Evolutionary conservation across 495 filamentous ascomycete species (phyloP).

Genomic region (Podospora fimiseda): DNA sequence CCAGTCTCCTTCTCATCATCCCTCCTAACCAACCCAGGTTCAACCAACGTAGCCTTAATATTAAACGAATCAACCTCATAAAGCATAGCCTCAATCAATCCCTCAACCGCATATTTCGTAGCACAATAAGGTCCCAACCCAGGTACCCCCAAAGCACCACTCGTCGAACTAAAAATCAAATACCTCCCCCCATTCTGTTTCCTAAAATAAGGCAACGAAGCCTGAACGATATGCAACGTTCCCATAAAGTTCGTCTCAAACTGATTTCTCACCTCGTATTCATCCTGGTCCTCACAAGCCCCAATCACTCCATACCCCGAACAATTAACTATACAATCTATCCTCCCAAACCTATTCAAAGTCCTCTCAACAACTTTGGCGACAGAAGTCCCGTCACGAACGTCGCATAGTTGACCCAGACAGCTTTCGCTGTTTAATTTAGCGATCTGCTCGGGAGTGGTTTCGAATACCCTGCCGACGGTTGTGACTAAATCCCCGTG

Average conservation of each 20-base stretch:
- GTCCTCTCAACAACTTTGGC: slow-evolving; percentile 59
- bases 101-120: slow-evolving; percentile 93
- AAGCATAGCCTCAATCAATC: slow-evolving; percentile 88
- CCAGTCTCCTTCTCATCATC: slow-evolving; percentile 53
- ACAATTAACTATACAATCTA: slow-evolving; percentile 90
- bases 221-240: slow-evolving; percentile 84
- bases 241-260: slow-evolving; percentile 98
- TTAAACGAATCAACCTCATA: slow-evolving; percentile 91
- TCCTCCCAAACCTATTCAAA: slow-evolving; percentile 66
- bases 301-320: slow-evolving; percentile 91
- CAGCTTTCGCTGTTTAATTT: slow-evolving; percentile 59
- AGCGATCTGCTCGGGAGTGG: slow-evolving; percentile 64
- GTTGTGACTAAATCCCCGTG: slow-evolving; percentile 83
- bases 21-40: slow-evolving; percentile 78
- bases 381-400: slow-evolving; percentile 75
- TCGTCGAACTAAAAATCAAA: slow-evolving; percentile 88
- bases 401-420: slow-evolving; percentile 80
- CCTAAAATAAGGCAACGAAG: slow-evolving; percentile 84
- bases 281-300: slow-evolving; percentile 93
- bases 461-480: slow-evolving; percentile 79
- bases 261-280: slow-evolving; percentile 88
- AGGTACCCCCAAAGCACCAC: slow-evolving; percentile 82
- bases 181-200: slow-evolving; percentile 68
- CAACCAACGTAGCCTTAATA: slow-evolving; percentile 85
- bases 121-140: slow-evolving; percentile 92